phyloP scores from a whole-genome alignment of 345 rosid genomes.

The Rhodomyrtus tomentosa region DNA sequence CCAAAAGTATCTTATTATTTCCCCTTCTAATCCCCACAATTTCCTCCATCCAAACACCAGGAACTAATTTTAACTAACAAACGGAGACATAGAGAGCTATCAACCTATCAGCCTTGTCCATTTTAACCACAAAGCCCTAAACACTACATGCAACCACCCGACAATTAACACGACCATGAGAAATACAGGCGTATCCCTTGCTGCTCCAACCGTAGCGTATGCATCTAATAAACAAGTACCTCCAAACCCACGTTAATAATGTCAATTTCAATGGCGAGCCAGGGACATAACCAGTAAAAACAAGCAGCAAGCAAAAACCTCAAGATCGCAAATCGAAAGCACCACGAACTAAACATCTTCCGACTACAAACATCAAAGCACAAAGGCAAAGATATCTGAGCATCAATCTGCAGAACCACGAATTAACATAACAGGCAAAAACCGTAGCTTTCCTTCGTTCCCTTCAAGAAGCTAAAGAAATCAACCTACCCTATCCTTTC shows the following conservation, averaged over 20 bases:
- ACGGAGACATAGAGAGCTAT: not conserved
- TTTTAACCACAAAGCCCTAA: not conserved
- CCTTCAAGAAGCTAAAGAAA: not conserved
- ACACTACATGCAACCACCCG: not conserved
- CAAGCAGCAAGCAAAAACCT: not conserved
- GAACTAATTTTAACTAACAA: not conserved
- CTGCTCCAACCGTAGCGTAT: not conserved
- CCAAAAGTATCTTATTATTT: not conserved
- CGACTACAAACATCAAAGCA: not conserved
- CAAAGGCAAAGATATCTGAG: not conserved
- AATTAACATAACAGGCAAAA: not conserved
- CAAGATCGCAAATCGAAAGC: not conserved
- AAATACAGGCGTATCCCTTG: not conserved
- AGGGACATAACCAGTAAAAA: not conserved
- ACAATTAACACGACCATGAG: not conserved
- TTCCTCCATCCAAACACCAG: not conserved
- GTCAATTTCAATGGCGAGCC: not conserved
- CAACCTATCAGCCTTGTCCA: not conserved
- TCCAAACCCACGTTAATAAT: not conserved
- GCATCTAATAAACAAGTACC: not conserved
- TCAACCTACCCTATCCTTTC: constrained; percentile 56
- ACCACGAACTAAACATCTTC: not conserved
- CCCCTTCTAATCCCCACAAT: not conserved
- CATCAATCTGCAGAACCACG: not conserved
- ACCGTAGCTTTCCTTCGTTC: not conserved